phyloP scores from a whole-genome alignment of 495 filamentous ascomycete species.

The Penicillium cataractarum region DNA sequence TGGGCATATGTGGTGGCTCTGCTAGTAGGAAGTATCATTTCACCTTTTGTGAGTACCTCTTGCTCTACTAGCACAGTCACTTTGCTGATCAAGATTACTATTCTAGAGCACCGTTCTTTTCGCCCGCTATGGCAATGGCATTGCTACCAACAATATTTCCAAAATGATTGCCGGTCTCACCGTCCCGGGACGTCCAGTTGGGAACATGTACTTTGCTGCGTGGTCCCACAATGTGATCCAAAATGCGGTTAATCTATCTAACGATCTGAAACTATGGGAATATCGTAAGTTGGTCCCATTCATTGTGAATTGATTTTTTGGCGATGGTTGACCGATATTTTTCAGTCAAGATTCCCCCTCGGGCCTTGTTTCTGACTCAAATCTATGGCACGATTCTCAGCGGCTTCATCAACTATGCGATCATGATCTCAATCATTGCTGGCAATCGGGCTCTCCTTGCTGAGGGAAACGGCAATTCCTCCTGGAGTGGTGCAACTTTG shows the following conservation, averaged over 20 bases:
- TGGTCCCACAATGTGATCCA: slow-evolving; percentile 44
- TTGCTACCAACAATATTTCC: slow-evolving; percentile 44
- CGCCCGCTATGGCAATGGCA: slow-evolving; percentile 39
- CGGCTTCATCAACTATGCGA: slow-evolving; percentile 51
- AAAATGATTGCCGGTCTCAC: slow-evolving; percentile 44
- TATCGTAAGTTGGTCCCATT: slow-evolving; percentile 27
- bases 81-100: neutral
- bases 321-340: neutral
- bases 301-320: neutral
- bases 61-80: neutral
- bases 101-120: slow-evolving; percentile 37
- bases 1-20: slow-evolving; percentile 59
- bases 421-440: slow-evolving; percentile 49
- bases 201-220: slow-evolving; percentile 48
- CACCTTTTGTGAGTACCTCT: slow-evolving; percentile 35
- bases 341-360: slow-evolving; percentile 50
- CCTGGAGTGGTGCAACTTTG: slow-evolving; percentile 53
- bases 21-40: slow-evolving; percentile 32
- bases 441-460: slow-evolving; percentile 40
- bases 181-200: slow-evolving; percentile 48
- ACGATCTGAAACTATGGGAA: slow-evolving; percentile 43
- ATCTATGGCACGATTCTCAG: slow-evolving; percentile 50
- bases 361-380: slow-evolving; percentile 48
- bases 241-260: slow-evolving; percentile 39
- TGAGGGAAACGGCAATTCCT: slow-evolving; percentile 42